phyloP scores from a whole-genome alignment of 108 stramenopile species.

The Mediolabrus comicus region DNA sequence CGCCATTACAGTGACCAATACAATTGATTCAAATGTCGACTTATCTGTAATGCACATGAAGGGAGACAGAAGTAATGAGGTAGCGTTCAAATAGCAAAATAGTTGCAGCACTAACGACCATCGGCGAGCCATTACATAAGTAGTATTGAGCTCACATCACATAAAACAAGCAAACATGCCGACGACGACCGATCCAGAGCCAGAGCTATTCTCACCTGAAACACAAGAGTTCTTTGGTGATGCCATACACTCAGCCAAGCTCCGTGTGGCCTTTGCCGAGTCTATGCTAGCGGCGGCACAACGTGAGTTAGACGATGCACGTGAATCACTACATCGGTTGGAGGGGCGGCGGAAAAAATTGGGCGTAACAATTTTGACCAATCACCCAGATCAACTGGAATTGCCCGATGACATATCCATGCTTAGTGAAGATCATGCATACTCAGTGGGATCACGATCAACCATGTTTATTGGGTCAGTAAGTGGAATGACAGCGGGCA shows the following conservation, averaged over 20 bases:
- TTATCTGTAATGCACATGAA: too few relatives aligned
- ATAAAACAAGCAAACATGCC: too few relatives aligned
- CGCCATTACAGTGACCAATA: too few relatives aligned
- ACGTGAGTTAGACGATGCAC: constrained; percentile 1
- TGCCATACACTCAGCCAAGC: neutral
- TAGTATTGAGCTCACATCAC: too few relatives aligned
- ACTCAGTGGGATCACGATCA: neutral
- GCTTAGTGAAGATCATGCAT: neutral
- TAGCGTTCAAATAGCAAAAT: too few relatives aligned
- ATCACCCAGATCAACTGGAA: neutral
- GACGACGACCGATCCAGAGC: too few relatives aligned
- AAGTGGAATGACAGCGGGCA: neutral
- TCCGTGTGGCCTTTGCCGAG: neutral
- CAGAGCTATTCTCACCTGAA: neutral
- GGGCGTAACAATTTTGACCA: neutral
- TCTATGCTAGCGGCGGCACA: neutral
- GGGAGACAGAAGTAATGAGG: too few relatives aligned
- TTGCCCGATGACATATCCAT: neutral
- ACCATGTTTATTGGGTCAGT: neutral
- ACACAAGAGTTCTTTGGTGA: neutral
- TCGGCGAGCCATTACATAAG: too few relatives aligned
- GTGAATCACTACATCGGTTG: neutral
- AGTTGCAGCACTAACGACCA: too few relatives aligned
- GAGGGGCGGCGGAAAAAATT: neutral
- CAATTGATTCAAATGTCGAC: too few relatives aligned